A percentile compares a stretch with the other conserved stretches of the same genome.
Evolutionary conservation across 2,329 filamentous ascomycete species (phyloP).

Genomic region (Colletotrichum falcatum): DNA sequence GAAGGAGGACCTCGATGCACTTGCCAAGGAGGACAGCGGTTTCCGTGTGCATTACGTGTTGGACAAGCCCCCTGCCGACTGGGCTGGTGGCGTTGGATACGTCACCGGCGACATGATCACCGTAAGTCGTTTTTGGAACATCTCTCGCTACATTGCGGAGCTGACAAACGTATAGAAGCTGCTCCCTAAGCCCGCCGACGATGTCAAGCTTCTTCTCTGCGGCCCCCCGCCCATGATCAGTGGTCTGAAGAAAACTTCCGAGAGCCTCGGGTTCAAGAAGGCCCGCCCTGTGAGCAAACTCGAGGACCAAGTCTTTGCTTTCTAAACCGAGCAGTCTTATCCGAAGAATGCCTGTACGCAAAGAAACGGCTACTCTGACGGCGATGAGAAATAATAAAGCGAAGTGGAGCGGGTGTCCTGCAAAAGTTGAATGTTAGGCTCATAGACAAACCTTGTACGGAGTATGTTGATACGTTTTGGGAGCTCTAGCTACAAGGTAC

Average conservation of each 20-base stretch:
- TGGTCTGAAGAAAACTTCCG: conserved; percentile 95
- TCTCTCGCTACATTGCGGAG: conserved; percentile 46
- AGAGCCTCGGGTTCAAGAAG: conserved; percentile 91
- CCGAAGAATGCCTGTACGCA: neutral
- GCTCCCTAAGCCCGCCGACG: conserved; percentile 83
- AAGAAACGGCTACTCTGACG: neutral
- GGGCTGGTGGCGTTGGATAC: conserved; percentile 93
- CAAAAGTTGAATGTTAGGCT: neutral
- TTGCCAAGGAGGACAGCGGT: conserved; percentile 80
- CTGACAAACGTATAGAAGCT: conserved; percentile 67
- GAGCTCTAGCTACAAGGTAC: neutral
- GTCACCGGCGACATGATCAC: conserved; percentile 97
- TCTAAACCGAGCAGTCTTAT: conserved; percentile 56
- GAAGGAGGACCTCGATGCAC: conserved; percentile 87
- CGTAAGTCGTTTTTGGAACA: conserved; percentile 58
- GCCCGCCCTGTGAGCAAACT: conserved; percentile 96
- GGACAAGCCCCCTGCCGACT: conserved; percentile 93
- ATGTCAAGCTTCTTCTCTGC: conserved; percentile 95
- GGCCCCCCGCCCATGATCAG: conserved; percentile 97
- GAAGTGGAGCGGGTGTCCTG: conserved; percentile 2
- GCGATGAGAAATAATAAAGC: neutral
- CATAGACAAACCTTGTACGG: conserved; percentile 9
- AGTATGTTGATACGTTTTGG: neutral
- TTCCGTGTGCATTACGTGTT: conserved; percentile 95
- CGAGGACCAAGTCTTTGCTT: conserved; percentile 97